A percentile compares a stretch with the other conserved stretches of the same genome.
These are phyloP conservation scores for Malus hybrid DNA, from an alignment of 331 rosid genomes.

Conservation along the genomic window DNA sequence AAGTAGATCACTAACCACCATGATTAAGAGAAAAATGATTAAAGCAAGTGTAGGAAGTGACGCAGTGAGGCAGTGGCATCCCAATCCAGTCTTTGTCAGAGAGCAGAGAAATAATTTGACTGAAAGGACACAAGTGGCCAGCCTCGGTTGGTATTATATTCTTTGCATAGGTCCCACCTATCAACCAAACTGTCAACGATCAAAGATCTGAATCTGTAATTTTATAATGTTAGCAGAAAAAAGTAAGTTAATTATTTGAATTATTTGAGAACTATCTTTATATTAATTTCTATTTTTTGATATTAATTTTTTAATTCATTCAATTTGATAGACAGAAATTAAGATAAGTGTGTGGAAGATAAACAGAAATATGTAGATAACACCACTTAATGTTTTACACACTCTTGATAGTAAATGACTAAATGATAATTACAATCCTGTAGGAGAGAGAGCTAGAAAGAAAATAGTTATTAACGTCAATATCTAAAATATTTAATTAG, in stretches of 20 bases:
- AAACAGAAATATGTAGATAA: too few species aligned
- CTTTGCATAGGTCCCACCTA: background rate
- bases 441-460: too few species aligned
- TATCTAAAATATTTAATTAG: too few species aligned
- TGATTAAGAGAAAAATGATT: constrained; percentile 6
- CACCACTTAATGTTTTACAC: too few species aligned
- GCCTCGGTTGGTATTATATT: constrained; percentile 1
- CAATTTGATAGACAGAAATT: fast-evolving
- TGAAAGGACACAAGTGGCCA: background rate
- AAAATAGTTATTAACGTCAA: too few species aligned
- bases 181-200: background rate
- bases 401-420: too few species aligned
- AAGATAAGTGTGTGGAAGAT: too few species aligned
- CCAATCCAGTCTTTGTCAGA: constrained; percentile 1
- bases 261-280: background rate
- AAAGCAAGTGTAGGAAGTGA: background rate
- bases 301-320: too few species aligned
- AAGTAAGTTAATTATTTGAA: background rate
- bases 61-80: background rate
- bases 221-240: background rate
- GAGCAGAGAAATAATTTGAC: constrained; percentile 7
- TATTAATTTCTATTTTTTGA: too few species aligned
- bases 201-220: background rate
- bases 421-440: too few species aligned
- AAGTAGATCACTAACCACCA: background rate